Evolutionary conservation across 2,329 filamentous ascomycete species (phyloP), one percentile per base, ranked within the genome.

Genomic region (Drechslera avenae): DNA sequence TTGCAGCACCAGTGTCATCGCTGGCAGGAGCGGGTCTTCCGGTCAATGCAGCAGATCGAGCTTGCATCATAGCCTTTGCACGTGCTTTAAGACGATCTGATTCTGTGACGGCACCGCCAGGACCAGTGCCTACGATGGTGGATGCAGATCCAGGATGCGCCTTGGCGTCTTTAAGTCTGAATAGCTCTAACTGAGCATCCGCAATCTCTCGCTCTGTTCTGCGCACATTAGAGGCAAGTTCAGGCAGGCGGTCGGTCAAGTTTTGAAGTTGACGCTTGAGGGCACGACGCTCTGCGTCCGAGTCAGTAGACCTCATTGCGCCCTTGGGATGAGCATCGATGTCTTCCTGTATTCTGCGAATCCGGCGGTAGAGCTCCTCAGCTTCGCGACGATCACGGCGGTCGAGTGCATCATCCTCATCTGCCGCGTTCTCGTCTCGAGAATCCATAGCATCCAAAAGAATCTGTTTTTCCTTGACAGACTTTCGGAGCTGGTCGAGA

Each of bases 41-140:
- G 17, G 91, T 91, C 57, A 99, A 78, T 14, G 94, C 93, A 48
- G 94, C 94, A 61, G 94, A 92, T 52, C 94, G 88, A 67, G 96
- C 92, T 76, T 97, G 93, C 94, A 99, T 99, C 86, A 97, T 96
- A 32, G 93, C 93, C 76, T 92, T 96, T 26, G 94, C 93, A 62
- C 92, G 86, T 30, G 94, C 94, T 78, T 97, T 97, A 60, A 97
- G 84, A 46, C 93, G 86, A 75, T 99, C 94, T 3, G 91, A 89
- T 75, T 99, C 94, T 0, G 94, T 99, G 34, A 99, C 85, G 36
- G 85, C 78, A 44, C 94, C 94, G 35, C 93, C 93, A 50, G 92
- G 93, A 8, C 94, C 94, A 54, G 93, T 97, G 37, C 94, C 94
- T 52, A 97, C 85, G 57, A 99, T 91, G 23, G 86, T 82, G 16